Percentiles rank a stretch among this genome's conserved stretches.
These are phyloP conservation scores for Russula sp. DNA, from an alignment of 768 basidiomycete species.

Conservation along the genomic window DNA sequence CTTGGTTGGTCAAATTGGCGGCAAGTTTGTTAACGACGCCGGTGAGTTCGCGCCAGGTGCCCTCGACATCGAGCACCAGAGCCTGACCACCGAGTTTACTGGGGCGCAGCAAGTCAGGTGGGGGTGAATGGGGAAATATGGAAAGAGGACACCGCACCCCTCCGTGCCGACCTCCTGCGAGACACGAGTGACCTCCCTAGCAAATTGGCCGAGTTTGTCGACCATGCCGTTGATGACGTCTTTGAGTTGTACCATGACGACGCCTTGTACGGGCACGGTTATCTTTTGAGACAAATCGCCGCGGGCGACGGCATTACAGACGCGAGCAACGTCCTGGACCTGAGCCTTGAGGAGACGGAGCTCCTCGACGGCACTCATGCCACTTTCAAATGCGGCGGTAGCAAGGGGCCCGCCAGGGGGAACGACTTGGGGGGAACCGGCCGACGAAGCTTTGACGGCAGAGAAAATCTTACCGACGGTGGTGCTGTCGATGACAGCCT, in stretches of 20 bases:
- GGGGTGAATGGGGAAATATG: background rate
- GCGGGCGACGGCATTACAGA: constrained; percentile 46
- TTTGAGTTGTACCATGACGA: constrained; percentile 47
- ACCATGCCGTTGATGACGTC: constrained; percentile 44
- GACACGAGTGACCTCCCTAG: constrained; percentile 80
- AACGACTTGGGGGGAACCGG: constrained; percentile 27
- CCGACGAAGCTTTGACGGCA: background rate
- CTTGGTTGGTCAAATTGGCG: constrained; percentile 58
- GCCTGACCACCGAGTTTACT: constrained; percentile 80
- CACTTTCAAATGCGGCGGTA: constrained; percentile 46
- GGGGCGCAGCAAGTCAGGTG: constrained; percentile 8
- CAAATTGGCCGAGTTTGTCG: constrained; percentile 73
- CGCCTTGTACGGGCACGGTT: constrained; percentile 45
- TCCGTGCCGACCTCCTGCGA: constrained; percentile 77
- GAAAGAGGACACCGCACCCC: constrained; percentile 23
- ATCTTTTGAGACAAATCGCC: constrained; percentile 48
- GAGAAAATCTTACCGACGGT: constrained; percentile 7
- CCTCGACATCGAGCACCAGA: constrained; percentile 79
- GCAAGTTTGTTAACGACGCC: constrained; percentile 75
- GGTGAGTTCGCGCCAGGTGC: constrained; percentile 76
- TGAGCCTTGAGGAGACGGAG: constrained; percentile 71
- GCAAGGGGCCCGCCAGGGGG: constrained; percentile 46
- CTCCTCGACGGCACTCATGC: constrained; percentile 63
- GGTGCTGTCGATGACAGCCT: constrained; percentile 15
- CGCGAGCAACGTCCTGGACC: constrained; percentile 55